Percentiles rank a stretch among this genome's conserved stretches.
phyloP scores from a whole-genome alignment of 2,329 filamentous ascomycete species.

The Blumeria hordei region DNA sequence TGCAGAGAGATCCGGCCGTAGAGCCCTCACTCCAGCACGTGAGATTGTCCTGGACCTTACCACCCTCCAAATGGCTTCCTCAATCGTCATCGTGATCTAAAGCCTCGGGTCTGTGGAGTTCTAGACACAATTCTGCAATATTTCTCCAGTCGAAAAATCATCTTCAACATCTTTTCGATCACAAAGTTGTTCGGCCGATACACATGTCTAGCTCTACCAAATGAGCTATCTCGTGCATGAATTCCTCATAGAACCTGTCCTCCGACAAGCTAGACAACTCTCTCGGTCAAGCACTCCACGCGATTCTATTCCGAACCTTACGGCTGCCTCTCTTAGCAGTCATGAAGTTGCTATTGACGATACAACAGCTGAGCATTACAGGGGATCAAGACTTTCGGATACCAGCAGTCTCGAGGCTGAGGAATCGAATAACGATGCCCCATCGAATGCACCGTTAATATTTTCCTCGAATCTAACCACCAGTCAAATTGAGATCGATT shows the following conservation, averaged over 20 bases:
- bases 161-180: too few species aligned
- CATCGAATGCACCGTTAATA: conserved; percentile 6
- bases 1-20: too few species aligned
- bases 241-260: conserved; percentile 39
- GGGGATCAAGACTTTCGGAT: conserved; percentile 2
- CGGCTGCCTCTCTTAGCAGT: conserved; percentile 2
- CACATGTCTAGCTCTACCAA: conserved; percentile 8
- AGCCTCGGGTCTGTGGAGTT: too few species aligned
- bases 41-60: too few species aligned
- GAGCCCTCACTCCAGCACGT: too few species aligned
- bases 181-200: not conserved
- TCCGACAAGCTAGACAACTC: conserved; percentile 38
- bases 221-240: conserved; percentile 42
- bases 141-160: too few species aligned
- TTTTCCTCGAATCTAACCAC: conserved; percentile 10
- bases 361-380: conserved; percentile 7
- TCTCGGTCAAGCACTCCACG: conserved; percentile 20
- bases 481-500: too few species aligned
- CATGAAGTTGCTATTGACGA: conserved; percentile 10
- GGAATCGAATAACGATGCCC: not conserved
- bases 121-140: too few species aligned
- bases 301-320: conserved; percentile 11
- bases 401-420: not conserved
- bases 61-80: too few species aligned
- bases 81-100: too few species aligned